A percentile compares a stretch with the other conserved stretches of the same genome.
Evolutionary conservation across 2,329 filamentous ascomycete genomes (phyloP).

Genomic region (Escovopsis sp.): DNA sequence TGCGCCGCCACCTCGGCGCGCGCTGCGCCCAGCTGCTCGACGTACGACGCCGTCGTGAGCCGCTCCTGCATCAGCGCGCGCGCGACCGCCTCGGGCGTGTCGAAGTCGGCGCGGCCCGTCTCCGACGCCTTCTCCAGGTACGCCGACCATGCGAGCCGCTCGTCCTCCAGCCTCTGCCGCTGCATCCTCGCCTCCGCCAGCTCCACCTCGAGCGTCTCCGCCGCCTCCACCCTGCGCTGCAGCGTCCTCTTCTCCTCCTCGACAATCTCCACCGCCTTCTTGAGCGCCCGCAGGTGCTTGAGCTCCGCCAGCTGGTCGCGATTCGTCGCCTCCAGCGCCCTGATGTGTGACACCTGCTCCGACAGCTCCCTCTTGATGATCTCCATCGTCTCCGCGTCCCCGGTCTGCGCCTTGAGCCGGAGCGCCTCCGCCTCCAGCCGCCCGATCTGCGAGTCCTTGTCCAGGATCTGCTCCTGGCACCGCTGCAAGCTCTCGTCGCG

Average conservation of each 20-base stretch:
- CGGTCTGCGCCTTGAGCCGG: constrained; percentile 70
- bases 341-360: constrained; percentile 86
- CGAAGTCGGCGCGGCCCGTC: constrained; percentile 55
- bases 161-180: constrained; percentile 75
- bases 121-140: constrained; percentile 59
- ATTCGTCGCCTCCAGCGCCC: constrained; percentile 65
- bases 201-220: constrained; percentile 60
- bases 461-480: constrained; percentile 50
- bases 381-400: constrained; percentile 70
- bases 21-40: constrained; percentile 65
- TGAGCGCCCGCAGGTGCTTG: constrained; percentile 62
- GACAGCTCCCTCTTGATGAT: constrained; percentile 79
- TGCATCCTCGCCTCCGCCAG: constrained; percentile 69
- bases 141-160: constrained; percentile 72
- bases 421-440: constrained; percentile 72
- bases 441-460: constrained; percentile 57
- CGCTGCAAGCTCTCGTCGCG: constrained; percentile 42
- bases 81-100: constrained; percentile 77
- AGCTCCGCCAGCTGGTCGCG: constrained; percentile 68
- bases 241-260: constrained; percentile 87
- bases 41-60: constrained; percentile 61
- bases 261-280: constrained; percentile 82
- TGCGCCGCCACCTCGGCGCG: constrained; percentile 67
- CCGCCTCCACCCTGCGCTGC: constrained; percentile 60
- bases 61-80: constrained; percentile 72